Conservation (phyloP, 192 early-diverging fungal genomes). For the Gamsiella multidivaricata region DNA sequence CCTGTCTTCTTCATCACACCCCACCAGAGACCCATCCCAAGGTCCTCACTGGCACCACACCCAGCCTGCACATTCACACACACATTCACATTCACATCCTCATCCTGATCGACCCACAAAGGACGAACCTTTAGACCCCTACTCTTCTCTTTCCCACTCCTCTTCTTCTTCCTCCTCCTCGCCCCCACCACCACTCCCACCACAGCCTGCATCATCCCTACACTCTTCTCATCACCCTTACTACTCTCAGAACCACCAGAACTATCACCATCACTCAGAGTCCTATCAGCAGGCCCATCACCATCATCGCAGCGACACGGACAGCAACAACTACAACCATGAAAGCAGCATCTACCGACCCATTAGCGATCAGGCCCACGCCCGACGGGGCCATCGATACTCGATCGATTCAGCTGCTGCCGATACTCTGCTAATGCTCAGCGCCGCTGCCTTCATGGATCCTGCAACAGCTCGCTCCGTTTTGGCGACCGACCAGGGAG, state of each 20-base stretch:
- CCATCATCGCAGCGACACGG: not conserved
- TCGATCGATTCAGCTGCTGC: constrained; percentile 46
- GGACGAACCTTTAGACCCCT: too few relatives aligned
- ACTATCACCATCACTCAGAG: constrained; percentile 14
- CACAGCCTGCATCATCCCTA: not conserved
- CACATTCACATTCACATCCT: not conserved
- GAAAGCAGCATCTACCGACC: constrained; percentile 32
- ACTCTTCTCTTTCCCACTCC: not conserved
- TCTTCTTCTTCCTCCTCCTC: not conserved
- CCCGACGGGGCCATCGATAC: constrained; percentile 24
- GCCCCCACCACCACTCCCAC: not conserved
- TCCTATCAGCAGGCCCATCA: not conserved
- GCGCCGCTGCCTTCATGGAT: constrained; percentile 51
- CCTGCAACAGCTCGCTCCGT: constrained; percentile 14
- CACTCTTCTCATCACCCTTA: constrained; percentile 3
- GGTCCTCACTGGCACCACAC: not conserved
- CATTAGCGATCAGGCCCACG: not conserved
- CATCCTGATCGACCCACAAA: too few relatives aligned
- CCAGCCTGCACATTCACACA: too few relatives aligned
- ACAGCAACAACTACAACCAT: not conserved
- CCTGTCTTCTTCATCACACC: not conserved
- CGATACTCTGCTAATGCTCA: constrained; percentile 51
- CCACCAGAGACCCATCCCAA: not conserved
- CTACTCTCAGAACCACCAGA: not conserved
- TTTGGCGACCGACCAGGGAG: not conserved